Evolutionary conservation across 257 asterid species (phyloP), one percentile per base, ranked within the genome.

Genomic region (Nicotiana obtusifolia): DNA sequence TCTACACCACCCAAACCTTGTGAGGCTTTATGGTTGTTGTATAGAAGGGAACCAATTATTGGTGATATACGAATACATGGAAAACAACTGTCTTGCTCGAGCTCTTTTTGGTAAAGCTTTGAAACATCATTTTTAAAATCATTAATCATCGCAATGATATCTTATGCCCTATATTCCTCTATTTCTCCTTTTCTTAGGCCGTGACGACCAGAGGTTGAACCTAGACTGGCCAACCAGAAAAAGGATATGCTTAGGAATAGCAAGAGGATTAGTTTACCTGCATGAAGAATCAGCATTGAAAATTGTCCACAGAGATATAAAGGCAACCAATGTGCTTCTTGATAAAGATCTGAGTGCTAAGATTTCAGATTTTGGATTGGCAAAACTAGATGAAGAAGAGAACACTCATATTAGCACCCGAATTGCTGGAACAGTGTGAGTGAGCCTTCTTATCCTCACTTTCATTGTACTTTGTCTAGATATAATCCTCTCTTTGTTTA

Each of bases 391-490:
- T 47, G 91, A 88, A 86, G 91, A 88, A 71, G 89, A 84, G 68
- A 84, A 88, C 81, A 88, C 91, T 37, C 91, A 88, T 81, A 88
- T 88, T 75, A 88, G 91, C 84, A 88, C 91, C 44, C 84, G 91
- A 82, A 84, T 88, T 31, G 91, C 91, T 26, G 91, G 91, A 83
- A 88, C 91, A 62, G 31, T 88, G 91, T 88, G 80, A 69, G 86
- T 88, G 80, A 69, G 86, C 64, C 81, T 77, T 15, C 76, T 28
- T 26, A 35, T 44, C 52, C 64, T 64, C 26, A 30, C 37, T 44
- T 59, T 14, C 10, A 26, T 0, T 2, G 62, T 47, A 47, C 5
- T 31, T 31, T 64, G 30, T 80, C 59, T 49, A 75, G 62, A 75
- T 11, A 5, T 26, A 49, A 49, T 49, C 57, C 41, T 37, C 7